Evolutionary conservation across 164 flowering plant genomes (phyloP), one percentile per base, ranked within the genome.

Genomic region (Piper betle): DNA sequence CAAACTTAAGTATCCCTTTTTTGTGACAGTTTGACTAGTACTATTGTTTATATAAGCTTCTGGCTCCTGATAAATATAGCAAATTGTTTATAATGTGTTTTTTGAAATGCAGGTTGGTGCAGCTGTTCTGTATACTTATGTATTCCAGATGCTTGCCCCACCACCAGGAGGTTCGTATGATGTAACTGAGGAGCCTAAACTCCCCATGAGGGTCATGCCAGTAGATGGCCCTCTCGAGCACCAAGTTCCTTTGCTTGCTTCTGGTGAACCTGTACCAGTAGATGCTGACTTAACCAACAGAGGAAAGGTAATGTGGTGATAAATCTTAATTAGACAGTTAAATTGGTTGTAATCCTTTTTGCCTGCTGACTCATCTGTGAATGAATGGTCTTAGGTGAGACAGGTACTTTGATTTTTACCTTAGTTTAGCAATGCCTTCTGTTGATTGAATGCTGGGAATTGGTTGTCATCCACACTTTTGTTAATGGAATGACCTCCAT

Each of bases 91-190:
- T 62, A 19, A 69, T 25, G 33, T 2, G 33, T 25, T 25, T 25
- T 25, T 25, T 2, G 2, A 25, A 25, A 25, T 53, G 65, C 71
- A 93, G 99, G 99, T 93, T 65, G 97, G 99, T 70, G 99, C 99
- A 50, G 88, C 90, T 58, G 64, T 90, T 71, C 74, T 90, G 9
- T 90, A 93, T 70, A 93, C 97, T 4, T 93, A 90, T 72, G 99
- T 93, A 46, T 93, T 81, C 68, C 71, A 83, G 18, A 93, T 93
- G 99, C 80, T 93, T 66, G 81, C 96, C 19, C 99, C 99, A 64
- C 97, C 99, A 50, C 85, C 83, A 3, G 94, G 78, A 68, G 97
- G 94, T 57, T 78, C 88, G 58, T 92, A 83, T 73, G 91, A 90
- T 11, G 48, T 10, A 59, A 39, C 74, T 62, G 96, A 82, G 40